phyloP scores from a whole-genome alignment of 306 rosid genomes.

The Dicorynia guianensis region DNA sequence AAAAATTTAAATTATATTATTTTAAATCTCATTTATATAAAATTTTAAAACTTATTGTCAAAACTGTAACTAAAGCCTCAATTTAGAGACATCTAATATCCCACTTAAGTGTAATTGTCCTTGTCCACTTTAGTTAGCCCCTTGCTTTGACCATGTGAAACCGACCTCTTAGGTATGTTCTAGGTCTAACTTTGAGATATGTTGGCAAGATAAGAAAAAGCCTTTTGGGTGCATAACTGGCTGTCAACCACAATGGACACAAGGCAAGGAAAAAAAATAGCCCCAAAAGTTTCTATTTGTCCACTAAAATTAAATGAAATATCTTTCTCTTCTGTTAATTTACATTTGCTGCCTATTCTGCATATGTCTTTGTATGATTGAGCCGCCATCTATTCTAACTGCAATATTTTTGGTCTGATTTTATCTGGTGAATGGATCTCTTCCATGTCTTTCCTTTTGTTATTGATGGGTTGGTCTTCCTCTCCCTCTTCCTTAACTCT shows the following conservation, averaged over 20 bases:
- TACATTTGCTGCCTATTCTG: constrained; percentile 37
- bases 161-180: neutral
- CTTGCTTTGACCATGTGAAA: neutral
- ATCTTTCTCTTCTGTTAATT: constrained; percentile 22
- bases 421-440: constrained; percentile 49
- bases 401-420: constrained; percentile 50
- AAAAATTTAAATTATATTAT: no score
- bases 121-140: neutral
- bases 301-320: constrained; percentile 47
- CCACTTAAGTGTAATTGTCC: no score
- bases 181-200: neutral
- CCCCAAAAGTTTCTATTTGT: neutral
- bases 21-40: no score
- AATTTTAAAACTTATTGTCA: no score
- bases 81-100: no score
- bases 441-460: constrained; percentile 45
- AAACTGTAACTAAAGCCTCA: no score
- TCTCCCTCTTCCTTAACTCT: constrained; percentile 46
- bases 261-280: neutral
- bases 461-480: constrained; percentile 37
- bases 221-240: neutral
- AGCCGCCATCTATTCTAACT: constrained; percentile 14
- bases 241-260: neutral
- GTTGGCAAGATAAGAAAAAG: neutral
- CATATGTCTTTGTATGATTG: constrained; percentile 16